Evolutionary conservation across 108 stramenopile species (phyloP).

Genomic region (Cylindrotheca closterium): DNA sequence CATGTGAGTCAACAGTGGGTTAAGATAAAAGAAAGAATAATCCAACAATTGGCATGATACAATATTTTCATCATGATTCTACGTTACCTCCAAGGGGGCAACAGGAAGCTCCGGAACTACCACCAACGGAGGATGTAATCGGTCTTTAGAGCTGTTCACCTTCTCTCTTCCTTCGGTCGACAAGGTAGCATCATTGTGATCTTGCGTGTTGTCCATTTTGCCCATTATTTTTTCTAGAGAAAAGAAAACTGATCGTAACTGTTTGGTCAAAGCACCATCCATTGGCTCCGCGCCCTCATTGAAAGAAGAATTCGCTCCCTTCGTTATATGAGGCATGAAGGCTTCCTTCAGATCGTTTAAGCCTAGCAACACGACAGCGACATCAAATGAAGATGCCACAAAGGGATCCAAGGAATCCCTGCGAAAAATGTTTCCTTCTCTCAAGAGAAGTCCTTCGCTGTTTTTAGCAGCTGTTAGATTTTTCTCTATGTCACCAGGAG

Average conservation of each 20-base stretch:
- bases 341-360: slow-evolving; percentile 68
- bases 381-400: slow-evolving; percentile 44
- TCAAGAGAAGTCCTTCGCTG: slow-evolving; percentile 9
- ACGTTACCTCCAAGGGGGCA: slow-evolving; percentile 29
- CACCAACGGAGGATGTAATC: slow-evolving; percentile 31
- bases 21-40: too few species aligned
- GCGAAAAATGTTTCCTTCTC: slow-evolving; percentile 26
- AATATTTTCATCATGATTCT: too few species aligned
- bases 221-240: slow-evolving; percentile 35
- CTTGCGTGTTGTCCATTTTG: slow-evolving; percentile 10
- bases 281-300: slow-evolving; percentile 20
- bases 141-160: background rate
- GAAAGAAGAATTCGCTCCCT: slow-evolving; percentile 3
- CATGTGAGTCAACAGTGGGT: too few species aligned
- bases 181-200: background rate
- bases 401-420: slow-evolving; percentile 32
- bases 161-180: background rate
- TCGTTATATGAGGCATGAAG: slow-evolving; percentile 48
- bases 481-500: background rate
- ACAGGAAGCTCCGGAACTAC: slow-evolving; percentile 68
- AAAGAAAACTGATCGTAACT: slow-evolving; percentile 20
- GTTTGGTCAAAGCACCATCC: slow-evolving; percentile 9
- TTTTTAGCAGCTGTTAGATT: background rate
- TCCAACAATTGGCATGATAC: too few species aligned
- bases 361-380: slow-evolving; percentile 66